A percentile compares a stretch with the other conserved stretches of the same genome.
These are phyloP conservation scores for Plasmopara viticola DNA, from an alignment of 352 stramenopile species.

Conservation along the genomic window DNA sequence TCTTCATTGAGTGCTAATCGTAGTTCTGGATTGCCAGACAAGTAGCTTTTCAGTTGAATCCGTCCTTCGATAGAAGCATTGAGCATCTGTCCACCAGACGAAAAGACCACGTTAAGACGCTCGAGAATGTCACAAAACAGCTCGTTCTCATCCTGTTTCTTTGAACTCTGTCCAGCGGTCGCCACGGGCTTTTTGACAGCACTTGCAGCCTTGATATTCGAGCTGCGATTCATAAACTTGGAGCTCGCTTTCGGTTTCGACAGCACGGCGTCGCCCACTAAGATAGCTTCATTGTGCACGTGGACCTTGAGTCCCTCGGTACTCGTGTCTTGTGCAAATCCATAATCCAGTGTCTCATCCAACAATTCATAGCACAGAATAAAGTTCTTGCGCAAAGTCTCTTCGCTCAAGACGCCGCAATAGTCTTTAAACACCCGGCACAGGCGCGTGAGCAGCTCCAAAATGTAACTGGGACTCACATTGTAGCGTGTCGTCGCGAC, in stretches of 20 bases:
- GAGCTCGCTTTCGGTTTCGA: conserved; percentile 89
- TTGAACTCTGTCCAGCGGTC: conserved; percentile 59
- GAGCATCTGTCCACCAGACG: conserved; percentile 93
- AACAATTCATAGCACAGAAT: conserved; percentile 99
- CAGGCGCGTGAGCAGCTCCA: conserved; percentile 93
- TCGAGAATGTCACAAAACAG: conserved; percentile 99
- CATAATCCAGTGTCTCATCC: conserved; percentile 98
- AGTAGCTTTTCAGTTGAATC: conserved; percentile 98
- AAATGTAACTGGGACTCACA: conserved; percentile 91
- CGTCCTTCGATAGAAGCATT: conserved; percentile 97
- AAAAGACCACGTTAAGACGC: conserved; percentile 96
- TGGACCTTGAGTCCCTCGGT: conserved; percentile 97
- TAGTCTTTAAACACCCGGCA: conserved; percentile 99
- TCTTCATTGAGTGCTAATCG: conserved; percentile 96
- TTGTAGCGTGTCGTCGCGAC: conserved; percentile 96
- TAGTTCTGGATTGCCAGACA: conserved; percentile 97
- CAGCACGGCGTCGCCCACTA: conserved; percentile 78
- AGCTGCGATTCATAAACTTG: conserved; percentile 77
- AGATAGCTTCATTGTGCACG: conserved; percentile 97
- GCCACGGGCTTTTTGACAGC: conserved; percentile 87
- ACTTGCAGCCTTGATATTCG: conserved; percentile 72
- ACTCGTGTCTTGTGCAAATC: conserved; percentile 96
- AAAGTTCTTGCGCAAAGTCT: conserved; percentile 99
- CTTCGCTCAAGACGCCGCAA: conserved; percentile 96
- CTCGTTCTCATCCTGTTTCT: conserved; percentile 93